Base-by-base conservation (phyloP, 495 filamentous ascomycete species). In the Tuber indicum region DNA sequence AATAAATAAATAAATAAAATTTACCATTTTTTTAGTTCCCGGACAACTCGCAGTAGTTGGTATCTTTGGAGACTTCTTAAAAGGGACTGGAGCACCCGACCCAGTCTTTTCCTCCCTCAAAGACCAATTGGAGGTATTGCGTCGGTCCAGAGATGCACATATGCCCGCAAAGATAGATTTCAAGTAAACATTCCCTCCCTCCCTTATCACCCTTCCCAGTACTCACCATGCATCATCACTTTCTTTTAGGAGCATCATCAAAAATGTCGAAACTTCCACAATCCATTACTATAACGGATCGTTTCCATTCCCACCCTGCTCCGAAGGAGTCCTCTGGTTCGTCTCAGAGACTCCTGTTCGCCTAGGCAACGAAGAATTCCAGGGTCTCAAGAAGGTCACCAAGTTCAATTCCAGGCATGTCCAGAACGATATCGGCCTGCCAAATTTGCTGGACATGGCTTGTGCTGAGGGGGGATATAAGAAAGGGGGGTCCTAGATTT, bases 221-320 rank as follows among this genome's bases (percentile, higher is more conserved):
- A 66, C 26, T 66, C 58, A 66, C 58, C 26, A 66, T 19, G 0
- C 26, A 32, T 32, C 12, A 5, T 17, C 26, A 7, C n/a, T 66
- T 66, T 19, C 14, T 26, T 8, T 66, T 62, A 83, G 81, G 9
- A 23, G 46, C 4, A 74, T 83, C 69, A 72, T 16, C 17, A 44
- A 75, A 1, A 7, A 52, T 36, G 62, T 73, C 9, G 17, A 70
- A 26, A 74, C 10, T 46, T 44, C 75, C 23, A 41, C 32, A 0
- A 44, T 80, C 8, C 76, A 84, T 81, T 84, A 85, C 45, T 92
- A 92, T 84, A 83, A 84, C 0, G 91, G 91, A 58, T 91, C 89
- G 0, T 86, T 92, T 26, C 92, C 91, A 44, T 92, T 90, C 9
- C 91, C 91, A 26, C 91, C 91, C 0, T 92, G 91, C 86, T 85